These are phyloP conservation scores for Paraconiothyrium sp. DNA, from an alignment of 2,329 filamentous ascomycete species.

Conservation along the genomic window DNA sequence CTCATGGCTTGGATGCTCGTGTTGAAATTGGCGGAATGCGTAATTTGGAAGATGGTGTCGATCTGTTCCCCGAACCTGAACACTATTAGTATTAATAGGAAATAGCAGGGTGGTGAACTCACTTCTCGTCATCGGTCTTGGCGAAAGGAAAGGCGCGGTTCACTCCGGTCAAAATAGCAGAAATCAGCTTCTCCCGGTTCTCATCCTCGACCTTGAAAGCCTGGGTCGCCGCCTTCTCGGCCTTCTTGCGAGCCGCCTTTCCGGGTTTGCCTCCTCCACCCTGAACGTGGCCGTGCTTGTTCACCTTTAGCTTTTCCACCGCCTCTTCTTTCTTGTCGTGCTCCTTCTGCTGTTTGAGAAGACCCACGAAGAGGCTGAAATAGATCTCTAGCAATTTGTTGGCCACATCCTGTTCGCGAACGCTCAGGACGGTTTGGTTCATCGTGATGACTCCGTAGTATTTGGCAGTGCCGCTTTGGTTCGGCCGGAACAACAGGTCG, in stretches of 20 bases:
- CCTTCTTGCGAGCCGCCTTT: constrained; percentile 62
- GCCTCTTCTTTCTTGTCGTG: constrained; percentile 50
- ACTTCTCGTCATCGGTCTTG: constrained; percentile 78
- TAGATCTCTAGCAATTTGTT: constrained; percentile 87
- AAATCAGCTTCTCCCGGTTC: constrained; percentile 88
- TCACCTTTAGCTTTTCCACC: constrained; percentile 54
- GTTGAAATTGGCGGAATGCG: constrained; percentile 98
- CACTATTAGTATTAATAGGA: constrained; percentile 16
- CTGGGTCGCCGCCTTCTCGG: constrained; percentile 54
- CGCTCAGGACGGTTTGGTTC: constrained; percentile 93
- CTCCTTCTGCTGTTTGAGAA: constrained; percentile 72
- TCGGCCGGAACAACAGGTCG: constrained; percentile 85
- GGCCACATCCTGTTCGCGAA: constrained; percentile 82
- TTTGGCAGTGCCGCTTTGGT: constrained; percentile 86
- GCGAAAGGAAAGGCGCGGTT: constrained; percentile 97
- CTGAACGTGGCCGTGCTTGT: constrained; percentile 62
- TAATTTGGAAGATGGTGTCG: constrained; percentile 93
- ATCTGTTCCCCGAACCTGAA: constrained; percentile 82
- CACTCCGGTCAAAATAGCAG: constrained; percentile 89
- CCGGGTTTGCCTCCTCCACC: constrained; percentile 64
- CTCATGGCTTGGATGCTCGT: constrained; percentile 95
- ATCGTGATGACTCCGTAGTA: constrained; percentile 97
- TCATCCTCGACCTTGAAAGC: constrained; percentile 64
- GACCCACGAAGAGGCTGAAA: constrained; percentile 84
- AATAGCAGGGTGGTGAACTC: constrained; percentile 45